These are phyloP conservation scores for Fusarium albidum DNA, from an alignment of 2,329 filamentous ascomycete species.

Conservation along the genomic window DNA sequence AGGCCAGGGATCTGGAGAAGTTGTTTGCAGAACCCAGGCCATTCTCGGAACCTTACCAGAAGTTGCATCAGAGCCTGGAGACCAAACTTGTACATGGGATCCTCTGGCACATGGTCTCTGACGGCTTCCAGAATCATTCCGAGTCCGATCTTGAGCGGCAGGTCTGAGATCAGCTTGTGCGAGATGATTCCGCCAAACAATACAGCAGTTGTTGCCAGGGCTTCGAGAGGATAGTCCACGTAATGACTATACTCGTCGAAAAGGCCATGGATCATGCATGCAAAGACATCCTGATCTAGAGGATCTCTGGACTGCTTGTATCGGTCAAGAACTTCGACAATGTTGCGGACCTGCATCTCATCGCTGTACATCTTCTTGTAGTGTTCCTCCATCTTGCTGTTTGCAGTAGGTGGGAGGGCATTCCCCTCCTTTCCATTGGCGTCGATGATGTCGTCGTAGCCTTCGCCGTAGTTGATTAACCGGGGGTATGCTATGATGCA, in stretches of 20 bases:
- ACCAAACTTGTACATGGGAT: constrained; percentile 98
- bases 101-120: constrained; percentile 80
- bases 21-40: constrained; percentile 93
- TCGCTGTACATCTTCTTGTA: constrained; percentile 98
- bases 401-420: constrained; percentile 77
- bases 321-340: constrained; percentile 82
- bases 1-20: constrained; percentile 83
- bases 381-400: constrained; percentile 93
- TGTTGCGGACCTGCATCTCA: constrained; percentile 84
- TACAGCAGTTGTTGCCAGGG: constrained; percentile 92
- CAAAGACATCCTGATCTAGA: constrained; percentile 91
- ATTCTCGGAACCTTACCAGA: constrained; percentile 82
- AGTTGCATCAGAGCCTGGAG: constrained; percentile 94
- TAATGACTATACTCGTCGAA: constrained; percentile 99
- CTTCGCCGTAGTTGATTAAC: constrained; percentile 95
- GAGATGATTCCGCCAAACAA: constrained; percentile 97
- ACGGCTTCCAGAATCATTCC: constrained; percentile 99
- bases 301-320: constrained; percentile 90
- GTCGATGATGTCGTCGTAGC: constrained; percentile 91
- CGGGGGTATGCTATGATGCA: constrained; percentile 94
- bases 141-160: constrained; percentile 92
- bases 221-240: constrained; percentile 93
- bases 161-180: constrained; percentile 86
- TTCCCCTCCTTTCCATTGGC: constrained; percentile 85
- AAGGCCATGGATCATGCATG: constrained; percentile 97